A percentile compares a stretch with the other conserved stretches of the same genome.
phyloP scores from a whole-genome alignment of 306 rosid species.

The Lagenaria siceraria region DNA sequence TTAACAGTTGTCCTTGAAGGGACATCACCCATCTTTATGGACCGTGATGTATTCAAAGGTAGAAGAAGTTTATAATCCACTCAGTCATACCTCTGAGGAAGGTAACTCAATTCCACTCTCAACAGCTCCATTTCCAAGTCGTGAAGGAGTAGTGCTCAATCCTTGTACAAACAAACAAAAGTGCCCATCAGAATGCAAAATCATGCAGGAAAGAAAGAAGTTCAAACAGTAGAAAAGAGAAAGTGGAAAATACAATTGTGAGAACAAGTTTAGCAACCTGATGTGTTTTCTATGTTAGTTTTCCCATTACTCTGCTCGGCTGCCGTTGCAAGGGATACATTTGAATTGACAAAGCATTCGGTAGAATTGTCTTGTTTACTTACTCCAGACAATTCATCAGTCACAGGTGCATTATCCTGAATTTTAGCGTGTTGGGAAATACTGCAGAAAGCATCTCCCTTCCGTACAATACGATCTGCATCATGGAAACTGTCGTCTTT shows the following conservation, averaged over 20 bases:
- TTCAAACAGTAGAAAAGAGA: conserved; percentile 4
- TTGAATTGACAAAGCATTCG: conserved; percentile 49
- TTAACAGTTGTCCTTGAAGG: background rate
- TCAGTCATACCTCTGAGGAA: conserved; percentile 55
- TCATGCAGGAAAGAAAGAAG: conserved; percentile 7
- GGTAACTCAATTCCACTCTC: conserved; percentile 55
- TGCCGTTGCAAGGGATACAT: conserved; percentile 37
- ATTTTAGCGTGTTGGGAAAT: conserved; percentile 35
- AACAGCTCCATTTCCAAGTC: conserved; percentile 41
- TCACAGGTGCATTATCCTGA: conserved; percentile 29
- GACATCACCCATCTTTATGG: too few relatives aligned
- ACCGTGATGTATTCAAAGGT: too few relatives aligned
- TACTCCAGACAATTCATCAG: conserved; percentile 58
- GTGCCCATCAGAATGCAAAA: conserved; percentile 14
- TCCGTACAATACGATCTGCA: conserved; percentile 29
- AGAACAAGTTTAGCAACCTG: conserved; percentile 38
- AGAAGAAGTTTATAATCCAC: background rate
- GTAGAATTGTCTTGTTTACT: conserved; percentile 48
- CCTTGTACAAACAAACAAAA: conserved; percentile 46
- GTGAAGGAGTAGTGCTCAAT: conserved; percentile 34
- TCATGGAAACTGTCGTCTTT: conserved; percentile 55
- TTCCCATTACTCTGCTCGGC: conserved; percentile 56
- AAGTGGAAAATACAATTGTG: conserved; percentile 5
- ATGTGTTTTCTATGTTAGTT: conserved; percentile 39
- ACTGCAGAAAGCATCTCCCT: conserved; percentile 36